Conservation (phyloP, 805 yeast species). For the Cyberlindnera samutprakarnensis region DNA sequence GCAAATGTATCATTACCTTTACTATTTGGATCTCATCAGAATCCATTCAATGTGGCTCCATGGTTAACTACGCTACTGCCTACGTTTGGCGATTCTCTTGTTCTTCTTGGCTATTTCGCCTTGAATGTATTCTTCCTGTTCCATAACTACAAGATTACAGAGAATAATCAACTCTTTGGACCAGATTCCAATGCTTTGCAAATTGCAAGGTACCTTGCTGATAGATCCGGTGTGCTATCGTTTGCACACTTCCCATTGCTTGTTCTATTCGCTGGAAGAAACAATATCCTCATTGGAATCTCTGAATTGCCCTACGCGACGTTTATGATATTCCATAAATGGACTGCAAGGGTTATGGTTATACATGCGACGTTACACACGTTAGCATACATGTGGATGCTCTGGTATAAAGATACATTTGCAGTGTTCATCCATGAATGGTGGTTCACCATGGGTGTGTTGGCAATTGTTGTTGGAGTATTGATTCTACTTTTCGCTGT, state of each 20-base stretch:
- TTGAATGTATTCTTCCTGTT: conserved; percentile 10
- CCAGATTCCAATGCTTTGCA: conserved; percentile 6
- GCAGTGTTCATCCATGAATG: conserved; percentile 10
- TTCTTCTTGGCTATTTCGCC: conserved; percentile 26
- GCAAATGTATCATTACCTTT: conserved; percentile 14
- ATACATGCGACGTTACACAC: conserved; percentile 17
- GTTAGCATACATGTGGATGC: conserved; percentile 8
- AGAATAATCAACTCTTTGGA: conserved; percentile 16
- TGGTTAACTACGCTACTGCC: conserved; percentile 16
- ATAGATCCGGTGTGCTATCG: conserved; percentile 19
- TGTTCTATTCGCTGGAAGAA: conserved; percentile 62
- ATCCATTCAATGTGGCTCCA: conserved; percentile 10
- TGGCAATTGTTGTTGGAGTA: conserved; percentile 36
- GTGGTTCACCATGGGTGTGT: too few relatives aligned
- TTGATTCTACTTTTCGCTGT: conserved; percentile 41
- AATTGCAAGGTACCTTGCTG: conserved; percentile 7
- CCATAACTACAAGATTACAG: conserved; percentile 7
- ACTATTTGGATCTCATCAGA: conserved; percentile 14
- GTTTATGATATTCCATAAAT: conserved; percentile 60
- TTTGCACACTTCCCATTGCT: conserved; percentile 42
- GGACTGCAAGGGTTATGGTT: conserved; percentile 41
- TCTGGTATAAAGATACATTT: neutral
- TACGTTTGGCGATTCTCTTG: conserved; percentile 18
- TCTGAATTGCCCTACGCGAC: conserved; percentile 61
- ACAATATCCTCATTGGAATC: conserved; percentile 50